phyloP scores from a whole-genome alignment of 2,329 filamentous ascomycete genomes.

The Phaeosphaeriaceae sp. region DNA sequence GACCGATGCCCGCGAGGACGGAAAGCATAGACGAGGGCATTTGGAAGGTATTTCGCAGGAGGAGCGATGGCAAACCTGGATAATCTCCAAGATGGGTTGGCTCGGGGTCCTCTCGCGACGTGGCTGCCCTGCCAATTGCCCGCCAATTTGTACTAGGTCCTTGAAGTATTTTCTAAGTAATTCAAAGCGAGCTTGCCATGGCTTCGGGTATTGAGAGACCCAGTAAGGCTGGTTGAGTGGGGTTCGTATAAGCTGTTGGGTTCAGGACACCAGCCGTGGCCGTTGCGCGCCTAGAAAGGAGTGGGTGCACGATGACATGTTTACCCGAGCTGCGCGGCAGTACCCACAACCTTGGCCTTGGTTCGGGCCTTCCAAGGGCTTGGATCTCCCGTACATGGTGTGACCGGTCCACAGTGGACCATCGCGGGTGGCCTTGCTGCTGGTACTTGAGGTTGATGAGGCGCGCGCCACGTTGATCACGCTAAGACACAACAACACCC shows the following conservation, averaged over 20 bases:
- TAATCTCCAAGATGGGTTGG: too few species aligned
- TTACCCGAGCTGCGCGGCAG: neutral
- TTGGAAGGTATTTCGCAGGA: too few species aligned
- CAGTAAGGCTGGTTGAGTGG: neutral
- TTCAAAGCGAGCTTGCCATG: neutral
- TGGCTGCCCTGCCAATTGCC: too few species aligned
- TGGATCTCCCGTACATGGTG: neutral
- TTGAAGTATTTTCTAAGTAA: neutral
- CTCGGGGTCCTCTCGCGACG: too few species aligned
- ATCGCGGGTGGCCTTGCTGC: neutral
- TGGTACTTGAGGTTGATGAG: neutral
- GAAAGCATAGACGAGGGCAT: neutral
- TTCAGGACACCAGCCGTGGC: too few species aligned
- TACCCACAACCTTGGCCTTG: neutral
- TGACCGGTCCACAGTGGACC: neutral
- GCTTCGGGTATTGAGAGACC: neutral
- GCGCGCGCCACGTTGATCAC: neutral
- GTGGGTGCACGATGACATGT: too few species aligned
- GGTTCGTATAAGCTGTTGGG: neutral
- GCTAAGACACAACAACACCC: neutral
- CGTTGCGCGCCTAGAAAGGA: too few species aligned
- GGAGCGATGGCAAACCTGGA: too few species aligned
- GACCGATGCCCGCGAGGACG: neutral
- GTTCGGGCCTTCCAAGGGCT: neutral
- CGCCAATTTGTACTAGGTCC: too few species aligned